Evolutionary conservation across 2,329 filamentous ascomycete genomes (phyloP).

Genomic region (Penicillium oxalicum): DNA sequence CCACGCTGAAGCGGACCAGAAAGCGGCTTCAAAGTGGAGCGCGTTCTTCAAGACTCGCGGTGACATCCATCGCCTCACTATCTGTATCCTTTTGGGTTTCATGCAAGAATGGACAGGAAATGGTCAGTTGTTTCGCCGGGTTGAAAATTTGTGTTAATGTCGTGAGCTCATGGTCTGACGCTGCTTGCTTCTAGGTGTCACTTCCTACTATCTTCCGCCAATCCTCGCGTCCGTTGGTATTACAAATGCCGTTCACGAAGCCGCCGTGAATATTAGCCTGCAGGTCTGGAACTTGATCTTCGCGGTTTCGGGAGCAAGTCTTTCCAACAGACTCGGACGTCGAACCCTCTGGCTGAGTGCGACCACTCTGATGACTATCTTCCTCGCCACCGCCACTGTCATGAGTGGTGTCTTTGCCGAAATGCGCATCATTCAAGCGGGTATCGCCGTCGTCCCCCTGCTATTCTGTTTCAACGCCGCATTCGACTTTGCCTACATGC

Average conservation of each 20-base stretch:
- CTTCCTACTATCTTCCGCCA: conserved; percentile 33
- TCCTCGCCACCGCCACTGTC: conserved; percentile 11
- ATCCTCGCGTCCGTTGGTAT: conserved; percentile 34
- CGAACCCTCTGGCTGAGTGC: conserved; percentile 13
- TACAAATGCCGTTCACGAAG: conserved; percentile 19
- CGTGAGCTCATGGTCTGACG: neutral
- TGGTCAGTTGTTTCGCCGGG: conserved; percentile 10
- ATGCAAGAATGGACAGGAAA: conserved; percentile 27
- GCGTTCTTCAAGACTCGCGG: conserved; percentile 13
- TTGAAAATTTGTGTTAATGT: conserved; percentile 15
- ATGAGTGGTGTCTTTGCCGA: conserved; percentile 16
- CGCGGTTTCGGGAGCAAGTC: conserved; percentile 14
- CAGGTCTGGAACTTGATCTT: conserved; percentile 24
- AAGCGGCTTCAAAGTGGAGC: conserved; percentile 13
- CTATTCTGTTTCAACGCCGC: conserved; percentile 16
- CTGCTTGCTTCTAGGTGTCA: conserved; percentile 19
- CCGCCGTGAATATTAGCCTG: conserved; percentile 21
- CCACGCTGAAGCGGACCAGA: conserved; percentile 11
- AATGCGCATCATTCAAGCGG: conserved; percentile 15
- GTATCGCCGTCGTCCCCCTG: conserved; percentile 25
- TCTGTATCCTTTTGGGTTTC: conserved; percentile 19
- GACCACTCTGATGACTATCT: conserved; percentile 13
- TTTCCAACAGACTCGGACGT: conserved; percentile 8
- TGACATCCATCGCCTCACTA: conserved; percentile 17
- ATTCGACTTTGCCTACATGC: conserved; percentile 19